phyloP scores from a whole-genome alignment of 768 basidiomycete species.

The Tricholoma furcatifolium region DNA sequence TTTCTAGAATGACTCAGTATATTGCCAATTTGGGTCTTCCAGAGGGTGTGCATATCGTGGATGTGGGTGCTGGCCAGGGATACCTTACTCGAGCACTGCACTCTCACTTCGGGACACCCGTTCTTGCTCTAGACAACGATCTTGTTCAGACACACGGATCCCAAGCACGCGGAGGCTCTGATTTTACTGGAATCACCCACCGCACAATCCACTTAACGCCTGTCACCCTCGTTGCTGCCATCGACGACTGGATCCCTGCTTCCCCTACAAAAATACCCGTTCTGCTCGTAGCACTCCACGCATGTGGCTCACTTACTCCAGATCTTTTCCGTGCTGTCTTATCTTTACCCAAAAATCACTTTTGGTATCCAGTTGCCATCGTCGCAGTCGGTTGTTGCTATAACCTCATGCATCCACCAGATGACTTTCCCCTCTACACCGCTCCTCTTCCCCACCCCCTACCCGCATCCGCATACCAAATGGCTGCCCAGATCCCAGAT shows the following conservation, averaged over 20 bases:
- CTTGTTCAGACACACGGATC: slow-evolving; percentile 60
- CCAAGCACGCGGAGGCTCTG: slow-evolving; percentile 18
- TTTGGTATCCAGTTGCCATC: slow-evolving; percentile 52
- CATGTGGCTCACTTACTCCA: slow-evolving; percentile 72
- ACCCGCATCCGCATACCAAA: slow-evolving; percentile 56
- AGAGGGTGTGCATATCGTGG: slow-evolving; percentile 50
- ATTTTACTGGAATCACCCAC: slow-evolving; percentile 44
- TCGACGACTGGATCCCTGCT: slow-evolving; percentile 51
- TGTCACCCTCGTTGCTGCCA: slow-evolving; percentile 39
- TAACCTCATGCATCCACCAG: slow-evolving; percentile 54
- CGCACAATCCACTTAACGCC: slow-evolving; percentile 55
- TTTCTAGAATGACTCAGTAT: slow-evolving; percentile 53
- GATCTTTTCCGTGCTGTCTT: slow-evolving; percentile 59
- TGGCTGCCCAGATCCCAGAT: slow-evolving; percentile 69
- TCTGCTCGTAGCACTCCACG: slow-evolving; percentile 68
- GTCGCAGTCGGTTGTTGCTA: slow-evolving; percentile 80
- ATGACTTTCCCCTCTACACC: slow-evolving; percentile 56
- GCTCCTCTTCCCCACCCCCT: slow-evolving; percentile 36
- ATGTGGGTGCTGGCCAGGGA: slow-evolving; percentile 73
- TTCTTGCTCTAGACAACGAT: slow-evolving; percentile 69
- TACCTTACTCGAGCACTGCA: slow-evolving; percentile 59
- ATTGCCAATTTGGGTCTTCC: slow-evolving; percentile 30
- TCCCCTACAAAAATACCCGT: slow-evolving; percentile 37
- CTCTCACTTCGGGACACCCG: slow-evolving; percentile 34
- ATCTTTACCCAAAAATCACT: slow-evolving; percentile 4